phyloP scores from a whole-genome alignment of 2,329 filamentous ascomycete species.

The Fusarium ambrosium region DNA sequence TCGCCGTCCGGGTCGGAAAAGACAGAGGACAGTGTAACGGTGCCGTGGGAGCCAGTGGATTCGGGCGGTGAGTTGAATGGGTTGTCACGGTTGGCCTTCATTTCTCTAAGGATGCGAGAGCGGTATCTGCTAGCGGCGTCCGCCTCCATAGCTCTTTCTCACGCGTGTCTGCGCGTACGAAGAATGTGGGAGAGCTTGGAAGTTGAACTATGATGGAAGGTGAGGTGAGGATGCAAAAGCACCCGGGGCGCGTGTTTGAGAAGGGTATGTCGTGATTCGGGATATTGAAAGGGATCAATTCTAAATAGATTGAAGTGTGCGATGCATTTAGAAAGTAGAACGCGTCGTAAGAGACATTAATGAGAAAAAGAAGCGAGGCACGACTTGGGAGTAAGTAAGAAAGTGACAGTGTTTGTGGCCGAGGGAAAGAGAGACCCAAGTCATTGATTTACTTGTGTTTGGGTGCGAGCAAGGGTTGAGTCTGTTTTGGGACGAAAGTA shows the following conservation, averaged over 20 bases:
- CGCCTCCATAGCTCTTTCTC: constrained; percentile 56
- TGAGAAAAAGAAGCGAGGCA: constrained; percentile 23
- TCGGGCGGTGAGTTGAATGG: constrained; percentile 71
- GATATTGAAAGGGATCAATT: constrained; percentile 36
- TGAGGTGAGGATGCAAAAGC: constrained; percentile 36
- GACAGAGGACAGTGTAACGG: constrained; percentile 66
- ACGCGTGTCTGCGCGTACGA: constrained; percentile 41
- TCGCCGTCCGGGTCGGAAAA: constrained; percentile 68
- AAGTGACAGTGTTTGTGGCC: constrained; percentile 21
- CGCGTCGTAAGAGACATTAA: constrained; percentile 28
- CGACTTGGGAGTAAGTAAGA: constrained; percentile 24
- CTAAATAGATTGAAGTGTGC: constrained; percentile 22
- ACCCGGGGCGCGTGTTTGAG: constrained; percentile 41
- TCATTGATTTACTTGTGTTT: constrained; percentile 40
- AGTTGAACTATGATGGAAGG: constrained; percentile 32
- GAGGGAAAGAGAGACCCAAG: constrained; percentile 34
- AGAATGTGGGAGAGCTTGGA: constrained; percentile 36
- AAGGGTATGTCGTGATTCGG: constrained; percentile 24
- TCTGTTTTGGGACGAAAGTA: constrained; percentile 54
- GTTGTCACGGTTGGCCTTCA: constrained; percentile 66
- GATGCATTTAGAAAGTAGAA: constrained; percentile 31
- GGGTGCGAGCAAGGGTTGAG: constrained; percentile 28
- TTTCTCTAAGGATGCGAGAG: constrained; percentile 65
- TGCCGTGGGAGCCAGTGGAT: constrained; percentile 70
- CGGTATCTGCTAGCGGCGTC: constrained; percentile 59